These are phyloP conservation scores for Cyclostephanos tholiformis DNA, from an alignment of 108 stramenopile genomes.

Conservation along the genomic window DNA sequence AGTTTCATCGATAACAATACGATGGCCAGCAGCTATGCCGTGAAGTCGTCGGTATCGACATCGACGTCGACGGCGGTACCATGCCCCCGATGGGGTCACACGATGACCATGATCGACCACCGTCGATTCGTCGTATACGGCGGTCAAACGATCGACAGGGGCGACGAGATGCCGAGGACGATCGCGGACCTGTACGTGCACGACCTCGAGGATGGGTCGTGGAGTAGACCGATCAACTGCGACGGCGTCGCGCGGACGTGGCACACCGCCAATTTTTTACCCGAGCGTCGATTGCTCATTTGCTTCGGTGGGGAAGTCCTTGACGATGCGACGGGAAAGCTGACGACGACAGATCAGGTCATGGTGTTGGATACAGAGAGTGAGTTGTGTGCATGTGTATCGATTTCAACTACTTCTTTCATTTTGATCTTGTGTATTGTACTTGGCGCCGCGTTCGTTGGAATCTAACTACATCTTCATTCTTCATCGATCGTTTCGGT, in stretches of 20 bases:
- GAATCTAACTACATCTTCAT: too few relatives aligned
- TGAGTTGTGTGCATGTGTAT: constrained; percentile 57
- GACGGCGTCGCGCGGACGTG: constrained; percentile 74
- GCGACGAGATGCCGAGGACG: constrained; percentile 42
- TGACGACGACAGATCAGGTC: constrained; percentile 53
- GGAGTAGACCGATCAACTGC: constrained; percentile 71
- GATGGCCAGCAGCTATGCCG: neutral
- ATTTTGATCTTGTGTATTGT: too few relatives aligned
- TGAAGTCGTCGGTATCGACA: too few relatives aligned
- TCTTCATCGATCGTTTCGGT: too few relatives aligned
- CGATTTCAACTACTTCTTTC: too few relatives aligned
- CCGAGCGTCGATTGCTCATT: constrained; percentile 71
- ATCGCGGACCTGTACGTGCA: constrained; percentile 68
- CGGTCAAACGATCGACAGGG: constrained; percentile 66
- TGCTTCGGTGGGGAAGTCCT: constrained; percentile 82
- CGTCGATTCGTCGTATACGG: constrained; percentile 77
- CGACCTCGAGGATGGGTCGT: constrained; percentile 52
- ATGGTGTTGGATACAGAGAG: constrained; percentile 85
- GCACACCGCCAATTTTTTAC: constrained; percentile 81
- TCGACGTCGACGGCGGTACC: constrained; percentile 25
- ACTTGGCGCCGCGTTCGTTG: too few relatives aligned
- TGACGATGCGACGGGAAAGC: constrained; percentile 52
- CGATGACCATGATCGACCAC: constrained; percentile 72
- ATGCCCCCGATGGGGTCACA: constrained; percentile 82
- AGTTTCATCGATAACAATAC: neutral